Conservation (phyloP, 768 basidiomycete species). For the Suillus weaverae region DNA sequence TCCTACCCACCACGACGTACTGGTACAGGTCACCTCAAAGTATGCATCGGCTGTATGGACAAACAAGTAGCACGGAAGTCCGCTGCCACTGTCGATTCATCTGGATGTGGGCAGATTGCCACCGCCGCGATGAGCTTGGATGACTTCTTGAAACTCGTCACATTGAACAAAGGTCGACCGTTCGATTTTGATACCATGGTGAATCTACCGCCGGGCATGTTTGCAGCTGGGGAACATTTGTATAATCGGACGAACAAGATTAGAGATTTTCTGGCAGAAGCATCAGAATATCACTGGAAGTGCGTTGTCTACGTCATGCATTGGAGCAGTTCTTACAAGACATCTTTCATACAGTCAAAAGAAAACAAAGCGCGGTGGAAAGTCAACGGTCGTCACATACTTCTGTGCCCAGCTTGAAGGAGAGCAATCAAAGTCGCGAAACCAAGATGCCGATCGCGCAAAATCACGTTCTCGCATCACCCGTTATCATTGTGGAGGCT, state of each 20-base stretch:
- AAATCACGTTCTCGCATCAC: constrained; percentile 37
- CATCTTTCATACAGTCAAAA: constrained; percentile 23
- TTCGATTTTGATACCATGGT: constrained; percentile 38
- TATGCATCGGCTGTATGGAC: constrained; percentile 34
- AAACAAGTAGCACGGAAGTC: constrained; percentile 35
- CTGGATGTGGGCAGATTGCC: constrained; percentile 34
- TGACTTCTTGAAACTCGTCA: constrained; percentile 34
- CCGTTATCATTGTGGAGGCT: constrained; percentile 35
- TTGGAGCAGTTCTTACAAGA: constrained; percentile 1
- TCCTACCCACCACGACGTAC: constrained; percentile 31
- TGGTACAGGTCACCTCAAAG: constrained; percentile 32
- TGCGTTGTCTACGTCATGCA: constrained; percentile 15
- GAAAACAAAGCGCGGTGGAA: constrained; percentile 36
- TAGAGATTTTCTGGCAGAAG: constrained; percentile 34
- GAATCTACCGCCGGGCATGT: constrained; percentile 32
- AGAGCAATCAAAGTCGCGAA: constrained; percentile 35
- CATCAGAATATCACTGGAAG: constrained; percentile 38
- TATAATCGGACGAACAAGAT: constrained; percentile 38
- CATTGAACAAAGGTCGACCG: constrained; percentile 31
- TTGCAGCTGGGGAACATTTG: constrained; percentile 32
- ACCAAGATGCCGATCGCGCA: constrained; percentile 29
- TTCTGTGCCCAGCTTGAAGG: constrained; percentile 36
- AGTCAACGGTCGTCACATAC: constrained; percentile 36
- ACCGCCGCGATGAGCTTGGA: constrained; percentile 36
- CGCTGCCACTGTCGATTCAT: constrained; percentile 28